Evolutionary conservation across 1,284 basidiomycete species (phyloP).

Genomic region (Veloporphyrellus conicus): DNA sequence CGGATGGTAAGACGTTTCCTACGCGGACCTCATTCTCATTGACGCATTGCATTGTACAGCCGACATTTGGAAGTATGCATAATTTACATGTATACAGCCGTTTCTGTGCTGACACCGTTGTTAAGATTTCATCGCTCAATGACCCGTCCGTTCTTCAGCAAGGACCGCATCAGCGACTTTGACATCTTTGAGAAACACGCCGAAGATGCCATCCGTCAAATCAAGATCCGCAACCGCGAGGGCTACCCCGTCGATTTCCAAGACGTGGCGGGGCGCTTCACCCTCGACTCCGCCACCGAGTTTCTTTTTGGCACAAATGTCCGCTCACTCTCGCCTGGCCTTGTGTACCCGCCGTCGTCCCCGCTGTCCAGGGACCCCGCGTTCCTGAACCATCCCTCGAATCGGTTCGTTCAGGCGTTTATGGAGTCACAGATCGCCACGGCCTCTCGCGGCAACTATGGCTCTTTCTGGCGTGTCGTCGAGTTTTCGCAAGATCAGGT

Average conservation of each 20-base stretch:
- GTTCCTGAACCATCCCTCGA: slow-evolving; percentile 18
- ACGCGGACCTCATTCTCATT: neutral
- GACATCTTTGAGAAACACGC: slow-evolving; percentile 50
- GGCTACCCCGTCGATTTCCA: slow-evolving; percentile 50
- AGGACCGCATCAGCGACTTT: slow-evolving; percentile 52
- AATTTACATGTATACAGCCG: neutral
- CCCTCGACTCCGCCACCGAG: slow-evolving; percentile 46
- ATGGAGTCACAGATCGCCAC: slow-evolving; percentile 13
- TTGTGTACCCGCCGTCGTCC: slow-evolving; percentile 35
- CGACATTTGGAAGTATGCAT: slow-evolving; percentile 49
- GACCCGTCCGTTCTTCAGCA: slow-evolving; percentile 54
- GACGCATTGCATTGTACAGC: slow-evolving; percentile 28
- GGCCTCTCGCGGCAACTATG: slow-evolving; percentile 15
- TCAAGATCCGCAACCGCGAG: slow-evolving; percentile 39
- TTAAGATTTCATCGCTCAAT: slow-evolving; percentile 53
- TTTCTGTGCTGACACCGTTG: neutral
- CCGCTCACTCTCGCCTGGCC: slow-evolving; percentile 34
- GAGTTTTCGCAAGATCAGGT: slow-evolving; percentile 26
- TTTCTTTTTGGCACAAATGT: slow-evolving; percentile 47
- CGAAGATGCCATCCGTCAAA: slow-evolving; percentile 37
- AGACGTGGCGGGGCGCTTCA: slow-evolving; percentile 45
- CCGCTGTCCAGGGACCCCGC: slow-evolving; percentile 15
- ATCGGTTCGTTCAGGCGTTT: slow-evolving; percentile 29
- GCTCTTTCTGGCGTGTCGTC: slow-evolving; percentile 23
- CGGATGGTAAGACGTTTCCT: slow-evolving; percentile 42